Conservation (phyloP, 2,329 filamentous ascomycete species). For the Xylaria sp. region DNA sequence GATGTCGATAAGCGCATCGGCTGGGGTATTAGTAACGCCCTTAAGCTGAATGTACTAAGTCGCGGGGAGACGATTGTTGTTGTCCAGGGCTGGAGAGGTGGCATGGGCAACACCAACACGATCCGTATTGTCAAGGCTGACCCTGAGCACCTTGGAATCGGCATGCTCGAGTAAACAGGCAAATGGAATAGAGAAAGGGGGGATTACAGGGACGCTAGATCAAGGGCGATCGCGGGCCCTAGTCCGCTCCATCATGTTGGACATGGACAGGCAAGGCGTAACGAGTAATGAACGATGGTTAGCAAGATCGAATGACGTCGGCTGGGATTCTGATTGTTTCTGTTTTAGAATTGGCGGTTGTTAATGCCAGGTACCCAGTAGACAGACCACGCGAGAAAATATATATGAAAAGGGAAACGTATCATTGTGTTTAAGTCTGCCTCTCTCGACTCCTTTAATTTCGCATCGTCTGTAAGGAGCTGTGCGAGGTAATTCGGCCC, state of each 20-base stretch:
- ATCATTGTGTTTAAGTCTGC: background rate
- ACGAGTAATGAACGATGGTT: constrained; percentile 28
- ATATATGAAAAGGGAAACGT: constrained; percentile 9
- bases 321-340: constrained; percentile 12
- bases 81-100: constrained; percentile 91
- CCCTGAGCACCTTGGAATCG: constrained; percentile 67
- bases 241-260: background rate
- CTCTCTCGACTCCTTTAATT: background rate
- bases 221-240: background rate
- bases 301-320: constrained; percentile 6
- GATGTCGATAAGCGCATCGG: constrained; percentile 97
- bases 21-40: constrained; percentile 91
- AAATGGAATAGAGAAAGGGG: background rate
- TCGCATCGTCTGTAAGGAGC: too few species aligned
- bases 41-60: constrained; percentile 81
- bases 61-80: constrained; percentile 81
- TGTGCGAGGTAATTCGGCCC: background rate
- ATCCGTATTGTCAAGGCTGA: constrained; percentile 72
- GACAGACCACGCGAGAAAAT: constrained; percentile 9
- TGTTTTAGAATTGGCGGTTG: constrained; percentile 23
- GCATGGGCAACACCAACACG: constrained; percentile 92
- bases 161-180: constrained; percentile 52
- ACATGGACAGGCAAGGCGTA: constrained; percentile 8
- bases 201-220: background rate
- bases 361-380: constrained; percentile 28